Evolutionary conservation across 2,329 filamentous ascomycete genomes (phyloP), one percentile per base, ranked within the genome.

Genomic region (Beauveria asiatica): DNA sequence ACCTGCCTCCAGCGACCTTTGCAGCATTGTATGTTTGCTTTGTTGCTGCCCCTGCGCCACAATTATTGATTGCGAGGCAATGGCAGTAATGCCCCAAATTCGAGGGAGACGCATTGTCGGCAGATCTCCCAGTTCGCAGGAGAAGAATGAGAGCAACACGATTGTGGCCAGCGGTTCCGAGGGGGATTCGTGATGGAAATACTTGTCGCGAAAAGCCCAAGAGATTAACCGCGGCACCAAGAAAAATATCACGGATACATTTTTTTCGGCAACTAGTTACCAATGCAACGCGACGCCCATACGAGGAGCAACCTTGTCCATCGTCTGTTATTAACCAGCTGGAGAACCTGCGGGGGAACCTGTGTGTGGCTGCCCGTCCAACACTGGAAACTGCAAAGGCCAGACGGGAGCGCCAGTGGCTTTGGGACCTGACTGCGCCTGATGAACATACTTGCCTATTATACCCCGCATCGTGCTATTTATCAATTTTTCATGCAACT

Each of bases 1-100:
- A 13, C 60, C 46, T 8, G 56, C 30, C n/a, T 61, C 48, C 41
- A 61, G 19, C 16, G 49, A 54, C 19, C 49, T 44, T 19, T 58
- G 60, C 17, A 58, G 54, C 48, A 39, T 17, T 1, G 23, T 23
- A 25, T 58, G 45, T 7, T 37, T 21, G 8, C 11, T 21, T 5
- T n/a, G n/a, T n/a, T 51, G 46, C 25, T 30, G 16, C n/a, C 37
- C 56, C 17, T 44, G 46, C 21, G 19, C 55, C 10, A n/a, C 5
- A 13, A 23, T 11, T 7, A 37, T 23, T 17, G 13, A 21, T 16
- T 33, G 33, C 8, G n/a, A 50, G 23, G 46, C 45, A n/a, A 55
- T 6, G 25, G 37, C 56, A 51, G 16, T 19, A 10, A 58, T 25
- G 23, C 23, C 46, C n/a, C 42, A 13, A 19, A 4, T 33, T 5